Evolutionary conservation across 2,329 filamentous ascomycete genomes (phyloP), one percentile per base, ranked within the genome.

Genomic region (Colletotrichum horii): DNA sequence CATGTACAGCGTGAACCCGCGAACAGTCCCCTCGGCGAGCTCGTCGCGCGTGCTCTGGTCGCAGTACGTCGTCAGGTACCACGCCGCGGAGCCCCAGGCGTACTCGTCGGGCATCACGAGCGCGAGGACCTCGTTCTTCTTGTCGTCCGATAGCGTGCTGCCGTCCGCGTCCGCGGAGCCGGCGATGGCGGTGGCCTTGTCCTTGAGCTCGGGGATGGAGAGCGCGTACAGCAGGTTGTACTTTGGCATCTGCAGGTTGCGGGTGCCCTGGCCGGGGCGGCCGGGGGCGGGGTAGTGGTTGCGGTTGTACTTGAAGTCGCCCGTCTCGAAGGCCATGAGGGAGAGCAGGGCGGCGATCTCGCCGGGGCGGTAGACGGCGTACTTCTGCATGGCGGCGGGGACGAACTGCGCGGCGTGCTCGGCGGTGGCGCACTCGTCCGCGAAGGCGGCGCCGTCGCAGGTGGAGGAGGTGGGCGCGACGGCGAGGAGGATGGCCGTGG

Each of bases 271-370:
- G 11, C 94, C 94, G 0, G 93, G 88, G 0, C 85, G 81, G n/a
- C 88, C 89, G 2, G 72, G 72, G 8, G 38, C 32, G 77, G 86
- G 85, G 38, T 69, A 78, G 79, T 92, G 86, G 84, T 96, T 95
- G 83, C 88, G 89, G 84, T 93, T 94, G 89, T 91, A 96, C 80
- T 90, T 88, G 85, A 96, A 94, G 77, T 93, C 88, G 26, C 73
- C 91, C 3, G 91, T 92, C 85, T 97, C 95, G 81, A 92, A 93
- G 14, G 93, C 91, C 86, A 95, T 93, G 80, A 95, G 87, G 15
- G 92, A 88, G 58, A 97, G 81, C 19, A 96, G 83, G 26, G 93
- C 94, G 8, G 94, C 94, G 81, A 94, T 92, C 79, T 94, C 91
- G 26, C 88, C 89, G 26, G 85, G 84, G 38, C 83, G 82, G 64